Percentiles rank a stretch among this genome's conserved stretches.
Conservation (phyloP, 2,329 filamentous ascomycete genomes). For the Penicillium occitanis region DNA sequence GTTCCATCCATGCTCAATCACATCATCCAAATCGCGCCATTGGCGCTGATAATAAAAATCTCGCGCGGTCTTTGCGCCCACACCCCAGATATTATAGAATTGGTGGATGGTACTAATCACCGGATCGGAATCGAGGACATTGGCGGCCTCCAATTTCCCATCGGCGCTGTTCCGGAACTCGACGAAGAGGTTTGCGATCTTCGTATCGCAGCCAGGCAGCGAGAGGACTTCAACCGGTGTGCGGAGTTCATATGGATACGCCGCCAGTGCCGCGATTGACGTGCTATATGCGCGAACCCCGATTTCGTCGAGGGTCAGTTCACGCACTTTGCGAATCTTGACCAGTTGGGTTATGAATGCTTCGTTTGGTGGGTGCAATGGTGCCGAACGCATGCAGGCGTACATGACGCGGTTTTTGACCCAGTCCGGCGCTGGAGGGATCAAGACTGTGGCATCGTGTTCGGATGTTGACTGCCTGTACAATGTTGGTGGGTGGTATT, state of each 20-base stretch:
- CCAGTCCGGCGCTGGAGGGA: slow-evolving; percentile 71
- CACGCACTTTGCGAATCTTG: slow-evolving; percentile 69
- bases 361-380: slow-evolving; percentile 67
- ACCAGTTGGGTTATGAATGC: slow-evolving; percentile 72
- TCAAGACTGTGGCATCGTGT: slow-evolving; percentile 58
- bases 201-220: slow-evolving; percentile 78
- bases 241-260: slow-evolving; percentile 67
- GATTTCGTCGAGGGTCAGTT: slow-evolving; percentile 71
- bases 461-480: slow-evolving; percentile 74
- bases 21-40: slow-evolving; percentile 82
- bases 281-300: slow-evolving; percentile 85
- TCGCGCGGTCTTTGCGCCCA: slow-evolving; percentile 75
- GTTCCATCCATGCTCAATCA: slow-evolving; percentile 79
- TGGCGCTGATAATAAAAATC: slow-evolving; percentile 74
- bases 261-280: slow-evolving; percentile 76
- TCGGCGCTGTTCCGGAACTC: slow-evolving; percentile 65
- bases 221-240: slow-evolving; percentile 45
- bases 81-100: slow-evolving; percentile 91
- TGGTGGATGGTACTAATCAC: slow-evolving; percentile 63
- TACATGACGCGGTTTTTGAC: slow-evolving; percentile 64
- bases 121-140: slow-evolving; percentile 63
- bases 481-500: slow-evolving; percentile 47
- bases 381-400: slow-evolving; percentile 78
- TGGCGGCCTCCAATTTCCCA: slow-evolving; percentile 62
- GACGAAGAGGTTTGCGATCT: slow-evolving; percentile 73